Conservation (phyloP, 2,329 filamentous ascomycete genomes). For the Alternaria dauci region DNA sequence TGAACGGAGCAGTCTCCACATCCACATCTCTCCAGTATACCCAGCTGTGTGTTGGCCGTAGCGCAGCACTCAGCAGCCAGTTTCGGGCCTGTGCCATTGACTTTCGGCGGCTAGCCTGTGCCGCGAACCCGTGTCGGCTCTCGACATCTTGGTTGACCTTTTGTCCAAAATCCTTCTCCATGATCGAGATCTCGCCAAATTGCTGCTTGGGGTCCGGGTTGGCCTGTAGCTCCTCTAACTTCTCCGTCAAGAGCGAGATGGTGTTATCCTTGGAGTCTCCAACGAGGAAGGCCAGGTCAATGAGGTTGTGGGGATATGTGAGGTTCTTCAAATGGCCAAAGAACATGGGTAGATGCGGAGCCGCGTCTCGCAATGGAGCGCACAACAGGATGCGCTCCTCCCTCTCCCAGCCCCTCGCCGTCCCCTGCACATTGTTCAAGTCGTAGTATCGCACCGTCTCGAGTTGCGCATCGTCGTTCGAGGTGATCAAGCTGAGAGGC, state of each 20-base stretch:
- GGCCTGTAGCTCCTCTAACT: conserved; percentile 80
- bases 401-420: conserved; percentile 91
- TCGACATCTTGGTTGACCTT: conserved; percentile 98
- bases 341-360: conserved; percentile 94
- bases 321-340: conserved; percentile 97
- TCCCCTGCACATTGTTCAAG: conserved; percentile 87
- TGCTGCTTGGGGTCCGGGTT: conserved; percentile 80
- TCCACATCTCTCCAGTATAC: conserved; percentile 99
- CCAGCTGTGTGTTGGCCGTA: conserved; percentile 96
- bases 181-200: conserved; percentile 95
- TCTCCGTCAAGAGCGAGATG: conserved; percentile 75
- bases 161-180: conserved; percentile 98
- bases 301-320: conserved; percentile 95
- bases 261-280: conserved; percentile 97
- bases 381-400: conserved; percentile 96
- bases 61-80: conserved; percentile 91
- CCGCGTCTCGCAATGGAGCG: conserved; percentile 90
- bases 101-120: conserved; percentile 91
- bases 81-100: conserved; percentile 98
- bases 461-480: conserved; percentile 76
- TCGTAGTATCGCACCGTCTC: conserved; percentile 98
- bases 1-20: conserved; percentile 95
- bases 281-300: conserved; percentile 95
- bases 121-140: conserved; percentile 95
- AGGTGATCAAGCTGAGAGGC: conserved; percentile 74